Evolutionary conservation across 352 stramenopile species (phyloP).

Genomic region (Phytophthora cactorum): DNA sequence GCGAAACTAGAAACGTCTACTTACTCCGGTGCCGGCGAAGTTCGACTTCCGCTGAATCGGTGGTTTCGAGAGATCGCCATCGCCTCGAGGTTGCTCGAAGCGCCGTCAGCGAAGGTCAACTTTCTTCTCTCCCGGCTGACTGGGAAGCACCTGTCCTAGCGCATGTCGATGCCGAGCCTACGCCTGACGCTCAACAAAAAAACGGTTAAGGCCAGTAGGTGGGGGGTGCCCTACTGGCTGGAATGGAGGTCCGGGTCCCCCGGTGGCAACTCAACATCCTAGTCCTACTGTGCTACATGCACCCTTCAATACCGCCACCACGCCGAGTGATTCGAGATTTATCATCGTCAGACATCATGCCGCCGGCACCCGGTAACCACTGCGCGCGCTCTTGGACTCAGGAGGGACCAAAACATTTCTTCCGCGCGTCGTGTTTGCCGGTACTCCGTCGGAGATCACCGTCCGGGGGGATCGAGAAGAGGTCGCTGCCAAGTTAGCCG

Average conservation of each 20-base stretch:
- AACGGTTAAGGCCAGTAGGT: neutral
- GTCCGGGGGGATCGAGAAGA: neutral
- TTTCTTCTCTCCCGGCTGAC: no score
- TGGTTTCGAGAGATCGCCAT: no score
- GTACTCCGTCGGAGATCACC: neutral
- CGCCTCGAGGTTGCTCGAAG: no score
- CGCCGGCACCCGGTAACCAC: no score
- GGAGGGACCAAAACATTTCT: conserved; percentile 35
- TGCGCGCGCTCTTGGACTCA: neutral
- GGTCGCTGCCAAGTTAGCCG: conserved; percentile 14
- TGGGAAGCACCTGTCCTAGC: no score
- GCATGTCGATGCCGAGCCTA: no score
- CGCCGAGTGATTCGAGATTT: no score
- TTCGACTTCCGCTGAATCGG: no score
- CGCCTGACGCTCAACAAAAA: neutral
- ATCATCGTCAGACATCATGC: no score
- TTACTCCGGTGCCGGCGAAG: no score
- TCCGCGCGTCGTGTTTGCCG: conserved; percentile 6
- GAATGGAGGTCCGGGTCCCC: neutral
- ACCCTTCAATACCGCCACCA: conserved; percentile 1
- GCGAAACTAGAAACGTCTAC: no score
- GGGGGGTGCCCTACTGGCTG: neutral
- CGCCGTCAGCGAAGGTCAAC: no score
- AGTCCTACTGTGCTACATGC: conserved; percentile 9
- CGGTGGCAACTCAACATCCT: conserved; percentile 1